Percentiles rank a stretch among this genome's conserved stretches.
Evolutionary conservation across 371 early-diverging fungal species (phyloP).

Genomic region (Rhizopus delemar): DNA sequence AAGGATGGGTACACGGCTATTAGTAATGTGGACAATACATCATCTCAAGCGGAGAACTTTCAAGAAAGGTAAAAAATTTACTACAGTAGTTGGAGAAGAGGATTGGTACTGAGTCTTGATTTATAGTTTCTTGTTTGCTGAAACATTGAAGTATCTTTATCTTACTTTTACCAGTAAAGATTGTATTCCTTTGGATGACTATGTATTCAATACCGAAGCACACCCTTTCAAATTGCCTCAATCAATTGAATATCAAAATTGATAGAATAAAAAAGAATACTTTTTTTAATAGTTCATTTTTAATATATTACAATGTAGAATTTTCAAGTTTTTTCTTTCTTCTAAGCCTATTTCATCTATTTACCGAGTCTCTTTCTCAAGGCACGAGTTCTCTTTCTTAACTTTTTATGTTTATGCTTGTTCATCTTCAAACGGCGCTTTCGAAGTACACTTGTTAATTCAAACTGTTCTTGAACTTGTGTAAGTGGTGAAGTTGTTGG

Average conservation of each 20-base stretch:
- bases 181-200: conserved; percentile 65
- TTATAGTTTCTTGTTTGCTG: conserved; percentile 77
- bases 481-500: conserved; percentile 22
- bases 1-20: conserved; percentile 61
- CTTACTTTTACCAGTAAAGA: conserved; percentile 69
- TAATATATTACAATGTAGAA: too few species aligned
- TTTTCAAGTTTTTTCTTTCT: too few species aligned
- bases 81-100: too few species aligned
- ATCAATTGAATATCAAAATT: conserved; percentile 20
- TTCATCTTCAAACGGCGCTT: conserved; percentile 86
- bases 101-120: too few species aligned
- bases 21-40: conserved; percentile 41
- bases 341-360: conserved; percentile 29
- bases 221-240: conserved; percentile 58
- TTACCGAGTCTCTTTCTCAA: conserved; percentile 79
- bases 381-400: conserved; percentile 79
- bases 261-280: too few species aligned
- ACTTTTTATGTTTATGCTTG: conserved; percentile 85
- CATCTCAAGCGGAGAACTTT: conserved; percentile 41
- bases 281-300: too few species aligned
- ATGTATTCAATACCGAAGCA: conserved; percentile 78
- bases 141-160: conserved; percentile 91
- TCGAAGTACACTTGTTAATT: conserved; percentile 70
- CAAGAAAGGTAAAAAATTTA: conserved; percentile 34
- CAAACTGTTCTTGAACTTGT: conserved; percentile 29